A percentile compares a stretch with the other conserved stretches of the same genome.
phyloP scores from a whole-genome alignment of 331 rosid genomes.

The Rosa hybrid region DNA sequence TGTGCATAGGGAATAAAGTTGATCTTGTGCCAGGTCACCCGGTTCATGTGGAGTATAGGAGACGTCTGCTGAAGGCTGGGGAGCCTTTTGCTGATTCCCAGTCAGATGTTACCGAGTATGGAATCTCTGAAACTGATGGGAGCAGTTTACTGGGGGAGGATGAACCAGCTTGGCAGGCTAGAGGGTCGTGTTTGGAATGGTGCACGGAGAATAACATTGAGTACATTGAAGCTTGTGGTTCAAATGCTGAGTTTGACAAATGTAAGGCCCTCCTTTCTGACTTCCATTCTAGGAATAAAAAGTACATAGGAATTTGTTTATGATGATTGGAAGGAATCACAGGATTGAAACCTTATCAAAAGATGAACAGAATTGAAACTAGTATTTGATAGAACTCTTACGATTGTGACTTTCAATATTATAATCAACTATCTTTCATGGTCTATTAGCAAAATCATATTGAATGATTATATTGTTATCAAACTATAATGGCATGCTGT shows the following conservation, averaged over 20 bases:
- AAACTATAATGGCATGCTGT: conserved; percentile 17
- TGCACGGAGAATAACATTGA: conserved; percentile 74
- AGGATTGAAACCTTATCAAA: neutral
- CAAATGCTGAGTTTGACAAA: conserved; percentile 74
- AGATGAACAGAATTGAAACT: neutral
- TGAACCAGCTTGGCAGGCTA: conserved; percentile 49
- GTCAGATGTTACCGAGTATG: conserved; percentile 52
- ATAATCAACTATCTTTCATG: neutral
- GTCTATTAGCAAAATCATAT: neutral
- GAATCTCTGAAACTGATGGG: conserved; percentile 81
- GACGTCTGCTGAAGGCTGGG: conserved; percentile 50
- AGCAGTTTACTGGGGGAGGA: conserved; percentile 70
- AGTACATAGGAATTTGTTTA: neutral
- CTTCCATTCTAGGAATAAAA: conserved; percentile 8
- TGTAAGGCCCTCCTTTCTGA: conserved; percentile 44
- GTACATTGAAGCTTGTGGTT: conserved; percentile 84
- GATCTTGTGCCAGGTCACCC: conserved; percentile 84
- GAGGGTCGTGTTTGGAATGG: conserved; percentile 75
- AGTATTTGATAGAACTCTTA: neutral
- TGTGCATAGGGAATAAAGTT: conserved; percentile 90
- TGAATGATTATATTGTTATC: neutral
- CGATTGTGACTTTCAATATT: neutral
- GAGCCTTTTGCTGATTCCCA: conserved; percentile 41
- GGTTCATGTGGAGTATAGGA: conserved; percentile 75
- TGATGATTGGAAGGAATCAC: neutral